Evolutionary conservation across 78 protist species (phyloP).

Genomic region (Chrysochromulina tobinii): DNA sequence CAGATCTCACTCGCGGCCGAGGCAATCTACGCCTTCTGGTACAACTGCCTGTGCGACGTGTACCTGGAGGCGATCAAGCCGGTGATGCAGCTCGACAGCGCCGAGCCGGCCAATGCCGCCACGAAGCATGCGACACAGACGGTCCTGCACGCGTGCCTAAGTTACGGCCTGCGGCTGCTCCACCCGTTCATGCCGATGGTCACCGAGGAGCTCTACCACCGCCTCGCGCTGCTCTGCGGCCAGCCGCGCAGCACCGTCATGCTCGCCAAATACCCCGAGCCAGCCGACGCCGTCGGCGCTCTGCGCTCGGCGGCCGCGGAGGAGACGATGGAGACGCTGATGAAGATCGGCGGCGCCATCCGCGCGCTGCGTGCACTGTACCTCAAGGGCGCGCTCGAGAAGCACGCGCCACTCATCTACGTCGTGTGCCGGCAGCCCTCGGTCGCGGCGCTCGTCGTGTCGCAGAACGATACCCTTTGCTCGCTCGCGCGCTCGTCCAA

Average conservation of each 20-base stretch:
- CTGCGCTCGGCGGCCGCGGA: neutral
- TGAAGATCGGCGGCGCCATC: neutral
- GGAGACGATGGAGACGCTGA: neutral
- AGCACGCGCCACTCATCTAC: neutral
- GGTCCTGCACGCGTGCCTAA: conserved; percentile 77
- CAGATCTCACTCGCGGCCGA: conserved; percentile 73
- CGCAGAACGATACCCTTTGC: neutral
- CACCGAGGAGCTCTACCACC: conserved; percentile 75
- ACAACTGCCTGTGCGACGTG: conserved; percentile 86
- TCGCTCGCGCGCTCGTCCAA: neutral
- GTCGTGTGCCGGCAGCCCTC: neutral
- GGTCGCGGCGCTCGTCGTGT: neutral
- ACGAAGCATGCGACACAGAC: conserved; percentile 7
- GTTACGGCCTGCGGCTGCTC: conserved; percentile 82
- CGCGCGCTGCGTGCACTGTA: neutral
- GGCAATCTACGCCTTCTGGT: conserved; percentile 80
- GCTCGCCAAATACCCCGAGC: neutral
- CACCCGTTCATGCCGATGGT: conserved; percentile 98
- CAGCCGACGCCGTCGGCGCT: neutral
- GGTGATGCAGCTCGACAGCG: conserved; percentile 16
- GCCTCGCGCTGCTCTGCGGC: conserved; percentile 2
- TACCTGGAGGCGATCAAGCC: conserved; percentile 89
- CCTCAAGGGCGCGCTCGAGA: neutral
- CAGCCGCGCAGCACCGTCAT: neutral
- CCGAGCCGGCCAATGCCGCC: neutral